These are phyloP conservation scores for Hordeum pubiflorum DNA, from an alignment of 202 grass and related monocot genomes.

Conservation along the genomic window DNA sequence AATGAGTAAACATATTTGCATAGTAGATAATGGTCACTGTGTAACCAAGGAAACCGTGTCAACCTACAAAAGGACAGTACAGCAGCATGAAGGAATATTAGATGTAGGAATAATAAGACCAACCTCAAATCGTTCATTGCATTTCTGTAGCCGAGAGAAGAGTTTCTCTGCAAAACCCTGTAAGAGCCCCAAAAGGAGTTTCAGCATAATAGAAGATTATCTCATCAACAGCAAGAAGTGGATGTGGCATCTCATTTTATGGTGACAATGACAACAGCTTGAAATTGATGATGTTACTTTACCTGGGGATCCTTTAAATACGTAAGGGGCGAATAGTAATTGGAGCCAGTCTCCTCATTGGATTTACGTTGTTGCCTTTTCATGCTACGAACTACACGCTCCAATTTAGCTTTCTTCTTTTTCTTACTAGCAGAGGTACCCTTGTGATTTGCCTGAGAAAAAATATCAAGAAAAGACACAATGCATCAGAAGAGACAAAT, in stretches of 20 bases:
- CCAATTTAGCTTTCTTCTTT: slow-evolving; percentile 97
- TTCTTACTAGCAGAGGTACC: slow-evolving; percentile 89
- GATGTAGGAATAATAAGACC: neutral
- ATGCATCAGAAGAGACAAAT: neutral
- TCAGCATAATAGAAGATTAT: slow-evolving; percentile 14
- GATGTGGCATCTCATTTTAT: neutral
- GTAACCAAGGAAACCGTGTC: neutral
- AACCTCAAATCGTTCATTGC: slow-evolving; percentile 95
- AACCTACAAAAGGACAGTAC: neutral
- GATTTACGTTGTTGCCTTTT: slow-evolving; percentile 84
- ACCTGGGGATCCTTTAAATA: slow-evolving; percentile 96
- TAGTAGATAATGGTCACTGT: neutral
- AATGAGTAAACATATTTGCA: neutral
- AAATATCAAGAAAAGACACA: neutral
- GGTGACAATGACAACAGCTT: slow-evolving; percentile 1
- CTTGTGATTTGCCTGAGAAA: slow-evolving; percentile 69
- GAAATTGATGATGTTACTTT: neutral
- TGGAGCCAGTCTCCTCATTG: slow-evolving; percentile 46
- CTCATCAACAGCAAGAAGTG: neutral
- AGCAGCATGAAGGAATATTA: neutral
- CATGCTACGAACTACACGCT: slow-evolving; percentile 81
- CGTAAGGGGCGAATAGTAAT: slow-evolving; percentile 77
- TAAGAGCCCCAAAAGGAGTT: neutral
- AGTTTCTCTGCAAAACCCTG: slow-evolving; percentile 93
- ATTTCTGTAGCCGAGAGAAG: slow-evolving; percentile 82